These are phyloP conservation scores for Myochromella boudieri DNA, from an alignment of 768 basidiomycete species.

Conservation along the genomic window DNA sequence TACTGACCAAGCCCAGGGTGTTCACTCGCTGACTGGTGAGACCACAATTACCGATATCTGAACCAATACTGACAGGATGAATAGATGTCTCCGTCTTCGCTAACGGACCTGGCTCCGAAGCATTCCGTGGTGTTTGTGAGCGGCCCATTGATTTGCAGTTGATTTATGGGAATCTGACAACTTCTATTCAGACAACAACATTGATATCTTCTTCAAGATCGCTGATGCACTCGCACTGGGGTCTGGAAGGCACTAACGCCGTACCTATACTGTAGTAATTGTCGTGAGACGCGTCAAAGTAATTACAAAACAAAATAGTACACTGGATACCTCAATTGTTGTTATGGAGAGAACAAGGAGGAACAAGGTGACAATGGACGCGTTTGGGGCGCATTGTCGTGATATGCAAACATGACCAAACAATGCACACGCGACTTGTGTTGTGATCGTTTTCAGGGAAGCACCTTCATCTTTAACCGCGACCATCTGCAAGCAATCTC, in stretches of 20 bases:
- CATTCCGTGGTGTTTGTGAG: slow-evolving; percentile 44
- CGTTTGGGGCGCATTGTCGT: slow-evolving; percentile 2
- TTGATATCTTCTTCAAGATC: slow-evolving; percentile 31
- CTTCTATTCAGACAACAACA: slow-evolving; percentile 37
- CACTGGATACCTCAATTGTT: too few species aligned
- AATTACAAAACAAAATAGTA: too few species aligned
- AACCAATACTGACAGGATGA: background rate
- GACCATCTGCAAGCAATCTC: background rate
- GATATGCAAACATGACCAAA: slow-evolving; percentile 20
- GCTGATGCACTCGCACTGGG: slow-evolving; percentile 19
- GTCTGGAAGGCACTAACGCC: background rate
- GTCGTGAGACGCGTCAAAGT: too few species aligned
- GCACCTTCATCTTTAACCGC: slow-evolving; percentile 4
- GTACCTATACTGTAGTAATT: background rate
- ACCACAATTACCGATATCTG: background rate
- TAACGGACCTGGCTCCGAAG: slow-evolving; percentile 39
- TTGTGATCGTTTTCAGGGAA: slow-evolving; percentile 5
- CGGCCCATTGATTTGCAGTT: slow-evolving; percentile 2
- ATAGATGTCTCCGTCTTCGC: slow-evolving; percentile 45
- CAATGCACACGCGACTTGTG: slow-evolving; percentile 19
- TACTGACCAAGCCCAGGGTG: slow-evolving; percentile 34
- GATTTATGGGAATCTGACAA: background rate
- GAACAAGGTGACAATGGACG: slow-evolving; percentile 2
- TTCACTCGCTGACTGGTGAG: slow-evolving; percentile 39
- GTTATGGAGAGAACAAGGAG: too few species aligned